Base-by-base conservation (phyloP, 208 protist genomes). In the Acanthamoeba quina region DNA sequence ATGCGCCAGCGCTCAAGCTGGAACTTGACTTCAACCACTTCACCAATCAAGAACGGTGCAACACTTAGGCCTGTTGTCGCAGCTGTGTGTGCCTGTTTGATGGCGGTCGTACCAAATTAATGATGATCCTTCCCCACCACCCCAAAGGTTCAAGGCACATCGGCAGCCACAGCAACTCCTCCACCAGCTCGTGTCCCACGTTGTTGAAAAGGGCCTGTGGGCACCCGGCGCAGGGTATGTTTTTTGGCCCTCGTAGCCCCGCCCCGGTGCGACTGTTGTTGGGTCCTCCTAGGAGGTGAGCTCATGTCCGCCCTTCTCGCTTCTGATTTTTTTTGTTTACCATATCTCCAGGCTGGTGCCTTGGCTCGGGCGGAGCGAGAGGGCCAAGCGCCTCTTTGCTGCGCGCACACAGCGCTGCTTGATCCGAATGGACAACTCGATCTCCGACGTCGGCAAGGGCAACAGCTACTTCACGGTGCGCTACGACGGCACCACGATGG, bases 381-480 rank as follows among this genome's bases (percentile, higher is more conserved):
- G 76, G 13, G 76, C 76, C 17, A 83, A 58, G 49, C 3, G 24
- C 5, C 2, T 56, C 76, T 83, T 83, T 34, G 26, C 17, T 24
- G 24, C 58, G 11, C 76, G 5, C 44, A 83, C 76, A 6, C 17
- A 58, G 44, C 17, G 24, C n/a, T 83, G 76, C 21, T 21, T 83
- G 44, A 26, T 83, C 26, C 76, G 47, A 7, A 29, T 83, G 76
- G 76, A 83, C 76, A 58, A n/a, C 41, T 19, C 21, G 0, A 76
- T 76, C 31, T 19, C n/a, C 9, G 3, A 17, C 2, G 29, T 9
- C 2, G 29, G 47, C 76, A 58, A 83, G 21, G 76, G 76, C 76
- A 83, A 56, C 76, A 49, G 29, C 17, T 83, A 83, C 76, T 83
- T 60, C 76, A 56, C 15, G 76, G 49, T 83, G 21, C 47, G 44